Conservation (phyloP, 257 asterid genomes). For the Solanum dulcamara region DNA sequence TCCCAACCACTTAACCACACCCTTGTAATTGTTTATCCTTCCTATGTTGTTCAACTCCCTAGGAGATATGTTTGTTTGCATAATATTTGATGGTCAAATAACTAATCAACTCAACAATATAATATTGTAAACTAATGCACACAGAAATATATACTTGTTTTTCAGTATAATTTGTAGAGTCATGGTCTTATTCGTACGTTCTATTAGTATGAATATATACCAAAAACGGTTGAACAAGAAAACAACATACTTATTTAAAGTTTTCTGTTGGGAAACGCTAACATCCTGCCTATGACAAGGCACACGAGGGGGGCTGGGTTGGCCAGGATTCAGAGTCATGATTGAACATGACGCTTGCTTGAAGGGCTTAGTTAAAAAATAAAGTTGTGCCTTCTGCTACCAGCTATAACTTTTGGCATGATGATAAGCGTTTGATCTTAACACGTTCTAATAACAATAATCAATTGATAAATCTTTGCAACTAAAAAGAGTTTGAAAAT, state of each 20-base stretch:
- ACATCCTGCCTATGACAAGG: neutral
- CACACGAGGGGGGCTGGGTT: neutral
- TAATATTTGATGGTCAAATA: neutral
- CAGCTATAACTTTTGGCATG: too few relatives aligned
- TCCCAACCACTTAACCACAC: neutral
- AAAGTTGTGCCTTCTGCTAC: neutral
- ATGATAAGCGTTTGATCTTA: too few relatives aligned
- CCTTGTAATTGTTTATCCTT: neutral
- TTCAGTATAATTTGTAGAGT: neutral
- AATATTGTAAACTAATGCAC: neutral
- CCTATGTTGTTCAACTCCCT: neutral
- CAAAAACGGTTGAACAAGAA: neutral
- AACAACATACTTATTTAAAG: too few relatives aligned
- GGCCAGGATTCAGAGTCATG: neutral
- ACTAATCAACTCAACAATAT: neutral
- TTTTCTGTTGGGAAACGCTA: neutral
- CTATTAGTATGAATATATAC: neutral
- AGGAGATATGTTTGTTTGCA: neutral
- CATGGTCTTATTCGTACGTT: neutral
- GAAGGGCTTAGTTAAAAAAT: neutral
- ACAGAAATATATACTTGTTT: neutral
- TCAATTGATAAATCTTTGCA: neutral
- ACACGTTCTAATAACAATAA: neutral
- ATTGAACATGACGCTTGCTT: too few relatives aligned
- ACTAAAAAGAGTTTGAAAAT: neutral